phyloP scores from a whole-genome alignment of 2,329 filamentous ascomycete genomes.

The Ophioceras dolichostomum region DNA sequence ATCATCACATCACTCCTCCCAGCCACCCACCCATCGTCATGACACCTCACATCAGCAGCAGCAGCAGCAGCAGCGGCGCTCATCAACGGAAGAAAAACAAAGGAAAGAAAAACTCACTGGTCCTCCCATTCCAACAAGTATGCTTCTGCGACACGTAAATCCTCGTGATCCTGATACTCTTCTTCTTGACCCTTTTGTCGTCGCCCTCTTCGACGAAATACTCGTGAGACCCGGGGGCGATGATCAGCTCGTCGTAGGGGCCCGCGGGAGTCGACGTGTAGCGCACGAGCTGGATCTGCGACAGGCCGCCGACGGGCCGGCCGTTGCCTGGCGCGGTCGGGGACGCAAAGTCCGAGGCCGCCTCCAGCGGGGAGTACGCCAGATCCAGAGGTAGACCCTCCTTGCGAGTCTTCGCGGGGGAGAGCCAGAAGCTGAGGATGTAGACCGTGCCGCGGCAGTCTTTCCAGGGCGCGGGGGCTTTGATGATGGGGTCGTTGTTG shows the following conservation, averaged over 20 bases:
- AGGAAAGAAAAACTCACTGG: constrained; percentile 22
- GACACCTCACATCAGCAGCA: not conserved
- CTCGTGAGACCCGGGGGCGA: constrained; percentile 32
- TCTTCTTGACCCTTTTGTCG: constrained; percentile 18
- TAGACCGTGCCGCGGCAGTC: constrained; percentile 30
- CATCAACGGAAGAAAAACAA: not conserved
- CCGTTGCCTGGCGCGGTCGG: constrained; percentile 14
- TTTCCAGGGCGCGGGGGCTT: constrained; percentile 25
- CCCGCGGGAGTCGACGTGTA: constrained; percentile 38
- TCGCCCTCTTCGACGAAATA: constrained; percentile 22
- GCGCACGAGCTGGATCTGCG: constrained; percentile 36
- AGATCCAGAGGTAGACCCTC: constrained; percentile 20
- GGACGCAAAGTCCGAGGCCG: constrained; percentile 22
- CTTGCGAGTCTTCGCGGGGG: constrained; percentile 8
- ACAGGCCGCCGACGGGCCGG: constrained; percentile 28
- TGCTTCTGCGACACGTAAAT: constrained; percentile 41
- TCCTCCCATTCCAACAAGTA: constrained; percentile 39
- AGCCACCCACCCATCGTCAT: not conserved
- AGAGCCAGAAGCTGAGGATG: constrained; percentile 27
- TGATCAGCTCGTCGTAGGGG: constrained; percentile 38
- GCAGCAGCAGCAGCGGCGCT: not conserved
- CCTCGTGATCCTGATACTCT: constrained; percentile 31
- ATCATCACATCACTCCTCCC: no score
- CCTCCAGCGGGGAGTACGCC: constrained; percentile 35
- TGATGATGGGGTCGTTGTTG: constrained; percentile 2